phyloP scores from a whole-genome alignment of 495 filamentous ascomycete genomes.

The Talaromyces thailandensis region DNA sequence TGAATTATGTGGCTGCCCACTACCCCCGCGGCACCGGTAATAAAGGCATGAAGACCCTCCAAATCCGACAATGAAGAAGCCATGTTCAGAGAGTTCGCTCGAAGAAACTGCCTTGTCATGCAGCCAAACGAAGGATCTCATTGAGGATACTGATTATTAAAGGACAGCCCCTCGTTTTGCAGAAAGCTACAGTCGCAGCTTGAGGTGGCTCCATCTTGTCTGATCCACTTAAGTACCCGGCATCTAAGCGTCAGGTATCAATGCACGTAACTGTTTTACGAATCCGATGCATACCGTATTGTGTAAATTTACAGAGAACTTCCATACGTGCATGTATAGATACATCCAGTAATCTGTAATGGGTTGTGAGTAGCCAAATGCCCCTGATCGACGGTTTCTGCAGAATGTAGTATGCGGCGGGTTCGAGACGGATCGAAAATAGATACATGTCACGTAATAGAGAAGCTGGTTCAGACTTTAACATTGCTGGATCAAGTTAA shows the following conservation, averaged over 20 bases:
- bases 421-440: too few relatives aligned
- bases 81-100: background rate
- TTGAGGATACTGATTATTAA: background rate
- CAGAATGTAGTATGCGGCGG: too few relatives aligned
- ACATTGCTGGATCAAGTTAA: too few relatives aligned
- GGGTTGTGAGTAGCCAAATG: too few relatives aligned
- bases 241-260: background rate
- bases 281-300: background rate
- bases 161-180: background rate
- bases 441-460: background rate
- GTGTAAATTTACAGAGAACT: background rate
- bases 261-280: background rate
- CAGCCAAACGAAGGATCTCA: background rate
- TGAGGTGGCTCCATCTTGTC: background rate
- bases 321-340: background rate
- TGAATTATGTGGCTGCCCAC: constrained; percentile 41
- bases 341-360: too few relatives aligned
- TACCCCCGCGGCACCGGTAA: constrained; percentile 47
- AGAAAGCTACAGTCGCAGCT: background rate
- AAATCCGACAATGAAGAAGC: constrained; percentile 13
- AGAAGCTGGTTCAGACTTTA: background rate
- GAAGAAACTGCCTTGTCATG: background rate
- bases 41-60: constrained; percentile 45
- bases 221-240: background rate
- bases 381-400: too few relatives aligned